phyloP scores from a whole-genome alignment of 306 rosid genomes.

The Ammopiptanthus mongolicus region DNA sequence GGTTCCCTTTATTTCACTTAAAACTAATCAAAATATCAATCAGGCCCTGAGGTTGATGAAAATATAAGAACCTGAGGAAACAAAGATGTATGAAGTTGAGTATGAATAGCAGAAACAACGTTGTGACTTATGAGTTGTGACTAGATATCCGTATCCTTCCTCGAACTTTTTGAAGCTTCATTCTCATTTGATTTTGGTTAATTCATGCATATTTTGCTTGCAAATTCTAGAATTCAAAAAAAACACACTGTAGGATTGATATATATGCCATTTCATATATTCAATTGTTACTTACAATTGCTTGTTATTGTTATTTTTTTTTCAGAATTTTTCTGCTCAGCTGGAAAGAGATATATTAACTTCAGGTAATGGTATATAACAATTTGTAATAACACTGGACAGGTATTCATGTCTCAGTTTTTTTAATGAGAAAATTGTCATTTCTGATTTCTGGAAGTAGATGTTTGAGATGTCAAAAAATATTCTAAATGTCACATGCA shows the following conservation, averaged over 20 bases:
- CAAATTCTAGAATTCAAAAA: not conserved
- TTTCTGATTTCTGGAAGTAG: conserved; percentile 9
- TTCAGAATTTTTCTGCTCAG: conserved; percentile 84
- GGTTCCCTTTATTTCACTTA: conserved; percentile 7
- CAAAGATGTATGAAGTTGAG: not conserved
- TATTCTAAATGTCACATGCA: not conserved
- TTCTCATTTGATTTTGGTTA: conserved; percentile 10
- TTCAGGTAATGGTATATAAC: conserved; percentile 63
- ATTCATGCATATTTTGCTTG: conserved; percentile 15
- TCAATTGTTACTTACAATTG: conserved; percentile 11
- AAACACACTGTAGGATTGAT: not conserved
- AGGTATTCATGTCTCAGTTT: not conserved
- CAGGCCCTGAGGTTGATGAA: not conserved
- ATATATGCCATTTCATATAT: conserved; percentile 6
- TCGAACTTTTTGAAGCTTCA: not conserved
- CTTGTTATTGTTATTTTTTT: conserved; percentile 1
- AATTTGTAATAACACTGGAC: not conserved
- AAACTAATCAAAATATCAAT: not conserved
- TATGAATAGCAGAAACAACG: conserved; percentile 2
- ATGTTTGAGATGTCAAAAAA: not conserved
- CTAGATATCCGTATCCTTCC: not conserved
- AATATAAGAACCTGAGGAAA: not conserved
- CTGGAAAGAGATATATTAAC: conserved; percentile 90
- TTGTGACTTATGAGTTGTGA: conserved; percentile 4
- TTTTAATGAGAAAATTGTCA: not conserved